Evolutionary conservation across 2,329 filamentous ascomycete genomes (phyloP), one percentile per base, ranked within the genome.

Genomic region (Zymoseptoria ardabiliae): DNA sequence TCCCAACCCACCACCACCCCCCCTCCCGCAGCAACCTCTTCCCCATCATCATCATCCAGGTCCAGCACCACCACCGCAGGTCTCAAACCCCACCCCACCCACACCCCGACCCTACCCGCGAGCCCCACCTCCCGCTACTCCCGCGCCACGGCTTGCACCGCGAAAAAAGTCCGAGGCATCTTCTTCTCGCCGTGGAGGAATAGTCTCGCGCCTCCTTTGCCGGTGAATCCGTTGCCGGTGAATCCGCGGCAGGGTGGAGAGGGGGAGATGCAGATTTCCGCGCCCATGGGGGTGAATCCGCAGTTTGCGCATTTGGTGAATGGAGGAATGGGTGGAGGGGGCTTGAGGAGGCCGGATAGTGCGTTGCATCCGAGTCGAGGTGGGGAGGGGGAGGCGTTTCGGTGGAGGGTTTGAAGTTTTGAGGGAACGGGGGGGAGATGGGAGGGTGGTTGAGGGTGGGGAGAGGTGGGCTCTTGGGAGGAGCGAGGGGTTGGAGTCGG

Each of bases 201-300:
- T 51, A 75, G 74, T 67, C 73, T 77, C 61, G 75, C 73, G 55
- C 79, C 72, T 53, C 75, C 72, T 28, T 71, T 80, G 65, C 73
- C 79, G 57, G 61, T 84, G 53, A 80, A 82, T 62, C 25, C 56
- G 17, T 71, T 80, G 65, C 73, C 79, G 57, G 61, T 84, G 53
- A 80, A 82, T 62, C 25, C 56, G 17, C 50, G 28, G n/a, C 58
- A 58, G 48, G 35, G 11, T 4, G 53, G 28, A 4, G 57, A 62
- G 50, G 61, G 63, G 0, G 65, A 68, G 58, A 65, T 68, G 63
- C 66, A 71, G 61, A 85, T 88, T 65, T 84, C 82, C 1, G 77
- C 75, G 9, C 83, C 84, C 0, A 71, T 83, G 59, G 77, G 79
- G 57, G 75, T 77, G 28, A 80, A 82, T 61, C 75, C 77, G n/a